Evolutionary conservation across 1,284 basidiomycete genomes (phyloP).

Genomic region (Caloboletus inedulis): DNA sequence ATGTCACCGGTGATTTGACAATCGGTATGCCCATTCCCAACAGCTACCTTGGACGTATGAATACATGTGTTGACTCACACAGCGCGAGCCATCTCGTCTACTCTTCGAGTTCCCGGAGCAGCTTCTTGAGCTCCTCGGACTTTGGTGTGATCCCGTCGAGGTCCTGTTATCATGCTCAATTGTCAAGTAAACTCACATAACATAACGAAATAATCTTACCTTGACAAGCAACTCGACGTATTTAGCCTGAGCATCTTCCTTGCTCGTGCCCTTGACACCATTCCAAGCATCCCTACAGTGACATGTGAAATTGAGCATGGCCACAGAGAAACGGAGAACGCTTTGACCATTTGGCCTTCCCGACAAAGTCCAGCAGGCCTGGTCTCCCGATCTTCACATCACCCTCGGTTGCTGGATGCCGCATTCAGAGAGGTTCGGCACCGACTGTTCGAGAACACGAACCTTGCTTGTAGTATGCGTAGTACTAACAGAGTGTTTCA

Average conservation of each 20-base stretch:
- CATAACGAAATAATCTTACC: constrained; percentile 42
- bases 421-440: background rate
- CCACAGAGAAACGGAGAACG: constrained; percentile 1
- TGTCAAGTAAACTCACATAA: background rate
- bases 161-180: constrained; percentile 11
- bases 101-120: constrained; percentile 60
- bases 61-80: constrained; percentile 10
- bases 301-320: constrained; percentile 9
- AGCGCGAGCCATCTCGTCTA: constrained; percentile 27
- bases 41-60: background rate
- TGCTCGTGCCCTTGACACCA: constrained; percentile 63
- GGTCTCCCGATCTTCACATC: constrained; percentile 65
- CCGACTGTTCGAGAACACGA: constrained; percentile 1
- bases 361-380: constrained; percentile 75
- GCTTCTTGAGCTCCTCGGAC: constrained; percentile 52
- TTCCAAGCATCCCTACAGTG: constrained; percentile 78
- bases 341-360: constrained; percentile 79
- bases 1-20: constrained; percentile 7
- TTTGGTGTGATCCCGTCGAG: constrained; percentile 50
- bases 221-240: constrained; percentile 74
- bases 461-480: constrained; percentile 92
- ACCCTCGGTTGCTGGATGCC: constrained; percentile 65
- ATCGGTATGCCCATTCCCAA: background rate
- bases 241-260: constrained; percentile 65
- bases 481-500: constrained; percentile 64